phyloP scores from a whole-genome alignment of 768 basidiomycete species.

The Tricholoma flavovirens region DNA sequence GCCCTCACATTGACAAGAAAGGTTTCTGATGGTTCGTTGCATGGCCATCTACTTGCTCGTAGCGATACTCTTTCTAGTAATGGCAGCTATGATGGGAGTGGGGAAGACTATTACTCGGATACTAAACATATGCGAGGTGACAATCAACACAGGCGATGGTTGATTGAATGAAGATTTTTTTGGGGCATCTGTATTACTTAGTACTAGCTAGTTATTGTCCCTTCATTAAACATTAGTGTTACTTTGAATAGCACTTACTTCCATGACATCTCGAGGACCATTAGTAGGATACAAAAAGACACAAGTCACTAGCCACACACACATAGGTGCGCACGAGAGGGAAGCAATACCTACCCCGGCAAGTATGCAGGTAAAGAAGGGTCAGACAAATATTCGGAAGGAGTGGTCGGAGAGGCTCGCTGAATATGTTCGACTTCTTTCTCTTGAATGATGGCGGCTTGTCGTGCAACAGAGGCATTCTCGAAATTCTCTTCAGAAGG shows the following conservation, averaged over 20 bases:
- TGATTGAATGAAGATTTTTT: conserved; percentile 42
- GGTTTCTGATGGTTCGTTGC: conserved; percentile 26
- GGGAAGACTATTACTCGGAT: conserved; percentile 28
- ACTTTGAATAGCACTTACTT: conserved; percentile 2
- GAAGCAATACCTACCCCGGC: background rate
- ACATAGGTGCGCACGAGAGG: background rate
- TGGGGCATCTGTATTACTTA: background rate
- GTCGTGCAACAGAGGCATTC: conserved; percentile 46
- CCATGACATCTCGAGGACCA: background rate
- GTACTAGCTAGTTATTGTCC: conserved; percentile 1
- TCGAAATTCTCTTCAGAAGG: conserved; percentile 46
- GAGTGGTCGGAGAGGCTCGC: conserved; percentile 44
- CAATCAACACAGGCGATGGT: conserved; percentile 42
- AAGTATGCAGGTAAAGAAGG: background rate
- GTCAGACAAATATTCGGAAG: conserved; percentile 23
- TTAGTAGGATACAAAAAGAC: conserved; percentile 2
- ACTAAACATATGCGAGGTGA: conserved; percentile 25
- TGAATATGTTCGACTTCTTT: conserved; percentile 55
- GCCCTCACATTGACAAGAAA: conserved; percentile 29
- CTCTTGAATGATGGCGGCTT: conserved; percentile 51
- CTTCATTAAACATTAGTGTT: background rate
- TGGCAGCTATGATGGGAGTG: conserved; percentile 33
- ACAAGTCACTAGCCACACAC: conserved; percentile 3
- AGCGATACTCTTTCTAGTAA: conserved; percentile 34
- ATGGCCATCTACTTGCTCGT: conserved; percentile 25